A percentile compares a stretch with the other conserved stretches of the same genome.
These are phyloP conservation scores for Schoenoplectus triqueter DNA, from an alignment of 202 grass and related monocot genomes.

Conservation along the genomic window DNA sequence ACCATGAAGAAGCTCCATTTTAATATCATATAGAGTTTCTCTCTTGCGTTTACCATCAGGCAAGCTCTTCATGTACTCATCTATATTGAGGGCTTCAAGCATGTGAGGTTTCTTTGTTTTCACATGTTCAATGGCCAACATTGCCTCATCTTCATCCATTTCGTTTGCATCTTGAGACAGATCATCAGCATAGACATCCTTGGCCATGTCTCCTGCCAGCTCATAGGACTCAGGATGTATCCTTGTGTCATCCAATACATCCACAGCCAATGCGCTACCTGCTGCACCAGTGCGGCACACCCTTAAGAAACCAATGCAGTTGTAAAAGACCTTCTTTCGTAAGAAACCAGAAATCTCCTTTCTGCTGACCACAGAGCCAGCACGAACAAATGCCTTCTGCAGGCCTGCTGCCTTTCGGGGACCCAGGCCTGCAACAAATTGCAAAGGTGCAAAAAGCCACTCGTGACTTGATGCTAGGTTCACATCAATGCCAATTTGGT, in stretches of 20 bases:
- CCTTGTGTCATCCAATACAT: conserved; percentile 95
- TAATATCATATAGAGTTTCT: conserved; percentile 64
- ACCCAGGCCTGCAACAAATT: conserved; percentile 86
- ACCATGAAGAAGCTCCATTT: conserved; percentile 56
- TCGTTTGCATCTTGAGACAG: conserved; percentile 61
- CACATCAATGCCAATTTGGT: conserved; percentile 87
- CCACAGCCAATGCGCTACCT: conserved; percentile 76
- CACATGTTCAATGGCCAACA: conserved; percentile 89
- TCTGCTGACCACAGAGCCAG: conserved; percentile 80
- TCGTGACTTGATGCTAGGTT: conserved; percentile 97
- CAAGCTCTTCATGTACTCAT: conserved; percentile 70
- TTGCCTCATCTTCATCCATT: conserved; percentile 76
- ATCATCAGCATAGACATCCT: conserved; percentile 62
- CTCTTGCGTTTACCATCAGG: conserved; percentile 54
- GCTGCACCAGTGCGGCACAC: conserved; percentile 79
- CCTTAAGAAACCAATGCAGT: conserved; percentile 86
- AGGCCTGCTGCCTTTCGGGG: conserved; percentile 83
- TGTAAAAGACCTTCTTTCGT: conserved; percentile 93
- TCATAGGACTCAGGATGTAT: conserved; percentile 98
- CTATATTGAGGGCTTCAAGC: conserved; percentile 49
- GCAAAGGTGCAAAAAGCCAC: conserved; percentile 95
- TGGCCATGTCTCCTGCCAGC: conserved; percentile 85
- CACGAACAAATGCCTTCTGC: conserved; percentile 86
- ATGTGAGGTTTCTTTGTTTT: conserved; percentile 42
- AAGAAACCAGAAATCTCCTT: conserved; percentile 77